These are phyloP conservation scores for Glonium stellatum DNA, from an alignment of 495 filamentous ascomycete genomes.

Conservation along the genomic window DNA sequence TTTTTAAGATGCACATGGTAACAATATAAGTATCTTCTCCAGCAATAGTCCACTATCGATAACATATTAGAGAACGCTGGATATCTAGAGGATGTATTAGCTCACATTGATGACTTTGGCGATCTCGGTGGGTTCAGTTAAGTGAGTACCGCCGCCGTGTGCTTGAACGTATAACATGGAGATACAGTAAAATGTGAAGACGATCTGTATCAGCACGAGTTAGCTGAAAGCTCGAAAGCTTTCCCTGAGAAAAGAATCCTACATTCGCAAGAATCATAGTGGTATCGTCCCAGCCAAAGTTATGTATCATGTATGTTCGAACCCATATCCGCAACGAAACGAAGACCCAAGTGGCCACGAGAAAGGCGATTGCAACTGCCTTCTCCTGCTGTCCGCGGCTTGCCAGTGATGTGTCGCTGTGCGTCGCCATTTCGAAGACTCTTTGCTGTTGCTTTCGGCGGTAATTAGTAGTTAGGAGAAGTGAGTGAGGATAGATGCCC, in stretches of 20 bases:
- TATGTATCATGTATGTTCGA: constrained; percentile 25
- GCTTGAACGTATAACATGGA: constrained; percentile 12
- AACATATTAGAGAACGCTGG: neutral
- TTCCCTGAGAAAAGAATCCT: constrained; percentile 1
- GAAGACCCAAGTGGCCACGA: constrained; percentile 28
- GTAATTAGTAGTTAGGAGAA: neutral
- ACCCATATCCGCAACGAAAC: constrained; percentile 31
- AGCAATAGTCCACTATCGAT: constrained; percentile 23
- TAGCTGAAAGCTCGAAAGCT: neutral
- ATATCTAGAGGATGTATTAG: neutral
- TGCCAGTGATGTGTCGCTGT: neutral
- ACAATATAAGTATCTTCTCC: constrained; percentile 25
- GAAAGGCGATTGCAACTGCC: constrained; percentile 25
- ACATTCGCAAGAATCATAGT: constrained; percentile 30
- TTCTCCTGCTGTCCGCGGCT: constrained; percentile 9
- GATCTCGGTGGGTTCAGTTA: constrained; percentile 8
- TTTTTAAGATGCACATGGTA: constrained; percentile 31
- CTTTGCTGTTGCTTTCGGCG: neutral
- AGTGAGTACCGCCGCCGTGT: constrained; percentile 25
- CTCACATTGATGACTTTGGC: constrained; percentile 14
- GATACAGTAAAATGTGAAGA: constrained; percentile 22
- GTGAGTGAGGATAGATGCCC: neutral
- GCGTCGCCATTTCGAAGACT: constrained; percentile 4
- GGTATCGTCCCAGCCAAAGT: constrained; percentile 33
- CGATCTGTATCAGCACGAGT: constrained; percentile 4